Evolutionary conservation across 129 eudicot genomes (phyloP), one percentile per base, ranked within the genome.

Genomic region (Flaveria ramosissima): DNA sequence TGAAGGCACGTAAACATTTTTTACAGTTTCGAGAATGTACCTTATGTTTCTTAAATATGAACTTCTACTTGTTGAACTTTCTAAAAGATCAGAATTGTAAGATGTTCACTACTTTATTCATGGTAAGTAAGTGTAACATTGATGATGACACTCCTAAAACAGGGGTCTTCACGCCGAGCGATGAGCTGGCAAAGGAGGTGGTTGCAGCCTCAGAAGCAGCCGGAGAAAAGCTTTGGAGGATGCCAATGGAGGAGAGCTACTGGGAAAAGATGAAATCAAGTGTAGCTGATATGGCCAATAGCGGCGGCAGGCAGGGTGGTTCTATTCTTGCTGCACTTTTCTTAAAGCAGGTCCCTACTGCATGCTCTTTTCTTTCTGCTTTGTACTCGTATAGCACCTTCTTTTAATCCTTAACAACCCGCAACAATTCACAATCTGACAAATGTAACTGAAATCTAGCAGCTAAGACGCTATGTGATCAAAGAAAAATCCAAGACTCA

Each of bases 161-260:
- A 93, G 98, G 98, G 64, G 85, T 94, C 42, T 91, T 94, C 83
- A 84, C 97, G 12, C 97, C 96, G 16, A 91, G 85, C 73, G 98
- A 94, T 86, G 93, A 91, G 60, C 88, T 94, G 74, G 98, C 97
- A 10, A 91, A 86, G 84, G 98, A 94, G 77, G 97, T 91, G 9
- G 21, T 90, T 50, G 87, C 81, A 42, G 97, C 98, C 76, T 90
- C 98, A 7, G 98, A 93, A 75, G 81, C 57, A 3, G 80, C 86
- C 8, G 98, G 98, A 65, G 98, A 93, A 80, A 91, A 90, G 86
- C 89, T 93, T 15, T 93, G 98, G 97, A 90, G 97, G 65, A 50
- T 93, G 93, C 98, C 98, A 4, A n/a, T 93, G 89, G 98, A 93
- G 85, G 98, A 93, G 32, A 90, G 98, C 77, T 93, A 93, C 64